phyloP scores from a whole-genome alignment of 2,329 filamentous ascomycete species.

The Xylariaceae sp. region DNA sequence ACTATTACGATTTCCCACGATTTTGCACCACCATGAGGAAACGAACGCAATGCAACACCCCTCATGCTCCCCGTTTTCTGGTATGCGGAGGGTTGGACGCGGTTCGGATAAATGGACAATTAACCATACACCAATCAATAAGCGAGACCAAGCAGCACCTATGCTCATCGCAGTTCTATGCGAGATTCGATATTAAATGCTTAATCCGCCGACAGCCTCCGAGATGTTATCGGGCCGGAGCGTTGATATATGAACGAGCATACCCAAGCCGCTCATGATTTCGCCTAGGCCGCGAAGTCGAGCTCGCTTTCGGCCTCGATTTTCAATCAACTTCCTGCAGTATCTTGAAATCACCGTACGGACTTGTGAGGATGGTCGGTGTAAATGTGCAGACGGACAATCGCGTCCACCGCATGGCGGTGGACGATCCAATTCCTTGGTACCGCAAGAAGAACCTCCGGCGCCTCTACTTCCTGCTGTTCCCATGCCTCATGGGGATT shows the following conservation, averaged over 20 bases:
- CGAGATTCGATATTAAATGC: constrained; percentile 22
- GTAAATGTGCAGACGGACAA: constrained; percentile 24
- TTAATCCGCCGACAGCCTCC: constrained; percentile 25
- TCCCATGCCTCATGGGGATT: constrained; percentile 56
- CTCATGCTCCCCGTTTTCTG: too few species aligned
- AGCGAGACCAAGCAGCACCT: constrained; percentile 12
- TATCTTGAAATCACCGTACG: neutral
- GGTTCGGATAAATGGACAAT: constrained; percentile 25
- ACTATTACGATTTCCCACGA: too few species aligned
- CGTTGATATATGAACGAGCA: too few species aligned
- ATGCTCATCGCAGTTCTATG: constrained; percentile 17
- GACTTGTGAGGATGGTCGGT: constrained; percentile 24
- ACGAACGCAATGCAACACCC: too few species aligned
- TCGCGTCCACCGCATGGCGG: constrained; percentile 38
- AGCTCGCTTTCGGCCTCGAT: constrained; percentile 6
- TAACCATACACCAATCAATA: constrained; percentile 20
- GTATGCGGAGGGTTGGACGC: constrained; percentile 2
- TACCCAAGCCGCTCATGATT: constrained; percentile 13
- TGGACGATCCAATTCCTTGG: constrained; percentile 43
- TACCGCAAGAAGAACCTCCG: constrained; percentile 55
- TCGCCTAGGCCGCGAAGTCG: constrained; percentile 6
- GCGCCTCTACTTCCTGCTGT: constrained; percentile 50
- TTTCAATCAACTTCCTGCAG: constrained; percentile 3
- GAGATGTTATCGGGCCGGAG: constrained; percentile 20
- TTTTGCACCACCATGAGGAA: too few species aligned